Percentiles rank a stretch among this genome's conserved stretches.
Conservation (phyloP, 1,284 basidiomycete species). For the Cutaneotrichosporon arboriforme region DNA sequence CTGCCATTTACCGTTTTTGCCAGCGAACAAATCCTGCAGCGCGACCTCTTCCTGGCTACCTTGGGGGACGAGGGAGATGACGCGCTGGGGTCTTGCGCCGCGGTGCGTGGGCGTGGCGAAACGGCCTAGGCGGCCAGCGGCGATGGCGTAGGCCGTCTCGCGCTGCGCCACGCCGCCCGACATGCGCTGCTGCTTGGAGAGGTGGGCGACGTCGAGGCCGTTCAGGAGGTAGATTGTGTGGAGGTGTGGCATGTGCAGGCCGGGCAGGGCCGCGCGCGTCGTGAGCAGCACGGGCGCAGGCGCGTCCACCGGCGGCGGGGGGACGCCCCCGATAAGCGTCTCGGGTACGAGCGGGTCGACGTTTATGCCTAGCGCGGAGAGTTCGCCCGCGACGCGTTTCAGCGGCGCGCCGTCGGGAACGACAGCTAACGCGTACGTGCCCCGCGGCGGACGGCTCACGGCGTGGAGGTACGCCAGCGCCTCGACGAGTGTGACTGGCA, state of each 20-base stretch:
- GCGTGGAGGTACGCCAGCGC: constrained; percentile 28
- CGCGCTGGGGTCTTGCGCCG: constrained; percentile 9
- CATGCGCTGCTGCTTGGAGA: constrained; percentile 15
- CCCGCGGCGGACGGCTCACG: constrained; percentile 23
- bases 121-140: constrained; percentile 30
- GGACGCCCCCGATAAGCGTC: constrained; percentile 14
- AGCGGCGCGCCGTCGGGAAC: constrained; percentile 26
- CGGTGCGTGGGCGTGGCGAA: constrained; percentile 16
- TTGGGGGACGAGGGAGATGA: constrained; percentile 25
- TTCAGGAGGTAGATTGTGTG: constrained; percentile 31
- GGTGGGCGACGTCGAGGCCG: constrained; percentile 28
- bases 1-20: not conserved
- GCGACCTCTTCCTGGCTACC: constrained; percentile 22
- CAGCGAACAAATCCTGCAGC: constrained; percentile 24
- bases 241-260: constrained; percentile 27
- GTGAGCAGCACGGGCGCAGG: constrained; percentile 19
- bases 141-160: constrained; percentile 21
- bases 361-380: constrained; percentile 18
- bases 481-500: constrained; percentile 17
- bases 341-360: constrained; percentile 23
- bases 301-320: not conserved
- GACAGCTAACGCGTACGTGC: constrained; percentile 23
- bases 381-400: constrained; percentile 11
- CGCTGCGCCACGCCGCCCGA: constrained; percentile 15
- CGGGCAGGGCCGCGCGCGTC: constrained; percentile 23